Evolutionary conservation across 2,329 filamentous ascomycete genomes (phyloP).

Genomic region (Talaromyces funiculosus): DNA sequence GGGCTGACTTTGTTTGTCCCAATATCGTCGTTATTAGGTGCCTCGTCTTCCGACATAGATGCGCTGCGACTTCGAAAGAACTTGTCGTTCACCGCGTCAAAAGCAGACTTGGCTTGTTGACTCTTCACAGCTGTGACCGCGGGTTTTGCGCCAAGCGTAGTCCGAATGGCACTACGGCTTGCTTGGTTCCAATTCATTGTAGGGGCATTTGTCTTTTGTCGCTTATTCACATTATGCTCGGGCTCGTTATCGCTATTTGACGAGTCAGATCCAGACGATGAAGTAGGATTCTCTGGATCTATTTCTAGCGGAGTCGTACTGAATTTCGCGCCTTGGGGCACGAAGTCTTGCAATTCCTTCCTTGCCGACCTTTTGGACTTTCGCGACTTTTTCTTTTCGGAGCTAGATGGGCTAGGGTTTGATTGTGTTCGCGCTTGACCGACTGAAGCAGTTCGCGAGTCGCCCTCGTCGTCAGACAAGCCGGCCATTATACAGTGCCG

Average conservation of each 20-base stretch:
- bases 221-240: conserved; percentile 14
- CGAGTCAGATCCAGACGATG: conserved; percentile 26
- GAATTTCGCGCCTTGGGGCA: conserved; percentile 33
- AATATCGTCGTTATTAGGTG: conserved; percentile 6
- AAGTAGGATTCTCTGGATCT: conserved; percentile 26
- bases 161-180: conserved; percentile 38
- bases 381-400: conserved; percentile 25
- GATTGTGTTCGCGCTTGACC: conserved; percentile 32
- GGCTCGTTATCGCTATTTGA: conserved; percentile 16
- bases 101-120: conserved; percentile 18
- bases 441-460: conserved; percentile 45
- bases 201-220: conserved; percentile 20
- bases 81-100: conserved; percentile 32
- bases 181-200: conserved; percentile 43
- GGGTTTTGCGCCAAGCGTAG: conserved; percentile 32
- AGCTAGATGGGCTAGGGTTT: conserved; percentile 21
- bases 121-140: conserved; percentile 17
- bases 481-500: neutral
- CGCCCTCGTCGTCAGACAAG: conserved; percentile 29
- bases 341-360: conserved; percentile 30
- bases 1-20: neutral
- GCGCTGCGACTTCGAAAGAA: conserved; percentile 35
- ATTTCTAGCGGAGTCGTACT: conserved; percentile 28
- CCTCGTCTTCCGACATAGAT: conserved; percentile 20
- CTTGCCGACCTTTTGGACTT: conserved; percentile 20